Evolutionary conservation across 2,329 filamentous ascomycete species (phyloP), one percentile per base, ranked within the genome.

Genomic region (Phyllosticta paracitricarpa): DNA sequence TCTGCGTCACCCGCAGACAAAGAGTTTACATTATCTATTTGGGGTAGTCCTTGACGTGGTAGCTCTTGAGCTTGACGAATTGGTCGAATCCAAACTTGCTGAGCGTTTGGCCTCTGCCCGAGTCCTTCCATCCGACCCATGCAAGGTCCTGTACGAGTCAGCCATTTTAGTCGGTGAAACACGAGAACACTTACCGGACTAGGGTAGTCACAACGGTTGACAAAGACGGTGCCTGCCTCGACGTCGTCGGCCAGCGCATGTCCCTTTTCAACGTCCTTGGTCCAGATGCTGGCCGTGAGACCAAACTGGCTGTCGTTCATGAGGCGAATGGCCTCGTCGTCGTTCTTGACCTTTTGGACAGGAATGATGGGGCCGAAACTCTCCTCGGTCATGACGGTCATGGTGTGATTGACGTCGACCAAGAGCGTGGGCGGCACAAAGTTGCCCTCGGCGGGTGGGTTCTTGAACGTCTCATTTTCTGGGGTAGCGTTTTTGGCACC

Each of bases 91-190:
- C 93, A 70, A 92, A 96, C 68, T 80, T 86, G 77, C 91, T 94
- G 68, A 97, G 77, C 9, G 92, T 97, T 68, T 92, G 88, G 24
- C 93, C 93, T 75, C 89, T 92, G 65, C 93, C 93, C 63, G 91
- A 96, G 73, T 96, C 91, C 80, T 97, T 97, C 91, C 91, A 97
- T 10, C 93, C 93, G 2, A 92, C 94, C 91, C 91, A 96, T n/a
- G 91, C 91, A 66, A 96, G 83, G 74, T 96, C 91, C 89, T 93
- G 61, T 55, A 57, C 58, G 33, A 59, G 63, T 71, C 28, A 30
- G 28, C 28, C 6, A 30, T 30, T 30, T 30, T 61, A 70, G 67
- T 52, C 62, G 56, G 52, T 67, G 54, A 63, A 63, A 58, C 69
- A 62, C 68, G 62, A 71, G 66, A 58, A 57, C 51, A 84, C 89